Conservation (phyloP, 805 yeast species). For the Jamesozyma piceae region DNA sequence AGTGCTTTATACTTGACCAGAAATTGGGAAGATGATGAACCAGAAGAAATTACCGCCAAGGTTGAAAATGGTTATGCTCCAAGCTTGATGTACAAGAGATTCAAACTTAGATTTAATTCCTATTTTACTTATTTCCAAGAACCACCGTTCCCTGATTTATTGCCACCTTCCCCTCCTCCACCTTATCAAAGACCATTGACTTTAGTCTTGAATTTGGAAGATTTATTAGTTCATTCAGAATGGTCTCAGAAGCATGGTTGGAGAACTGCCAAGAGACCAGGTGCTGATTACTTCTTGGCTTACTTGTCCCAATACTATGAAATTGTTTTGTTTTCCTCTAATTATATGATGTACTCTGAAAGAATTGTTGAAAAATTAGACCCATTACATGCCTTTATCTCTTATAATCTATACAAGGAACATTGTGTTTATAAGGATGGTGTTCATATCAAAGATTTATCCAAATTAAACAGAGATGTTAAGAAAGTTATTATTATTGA, state of each 20-base stretch:
- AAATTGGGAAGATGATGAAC: slow-evolving; percentile 77
- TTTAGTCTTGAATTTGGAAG: slow-evolving; percentile 81
- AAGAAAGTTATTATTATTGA: slow-evolving; percentile 74
- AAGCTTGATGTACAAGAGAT: slow-evolving; percentile 54
- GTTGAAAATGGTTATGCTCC: slow-evolving; percentile 64
- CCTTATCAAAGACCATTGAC: slow-evolving; percentile 91
- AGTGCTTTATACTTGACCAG: slow-evolving; percentile 64
- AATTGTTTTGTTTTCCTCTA: slow-evolving; percentile 81
- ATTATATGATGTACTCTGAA: slow-evolving; percentile 78
- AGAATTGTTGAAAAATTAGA: slow-evolving; percentile 80
- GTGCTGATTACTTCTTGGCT: slow-evolving; percentile 91
- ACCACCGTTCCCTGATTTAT: slow-evolving; percentile 84
- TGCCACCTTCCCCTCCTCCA: slow-evolving; percentile 86
- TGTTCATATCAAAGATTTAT: slow-evolving; percentile 78
- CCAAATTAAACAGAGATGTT: slow-evolving; percentile 83
- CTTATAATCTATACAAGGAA: slow-evolving; percentile 82
- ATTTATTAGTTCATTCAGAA: slow-evolving; percentile 77
- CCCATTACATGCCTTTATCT: slow-evolving; percentile 82
- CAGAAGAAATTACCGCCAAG: slow-evolving; percentile 44
- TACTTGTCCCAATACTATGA: slow-evolving; percentile 93
- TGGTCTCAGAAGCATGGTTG: slow-evolving; percentile 92
- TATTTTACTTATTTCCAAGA: slow-evolving; percentile 79
- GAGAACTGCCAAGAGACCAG: slow-evolving; percentile 99
- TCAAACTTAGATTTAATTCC: slow-evolving; percentile 60
- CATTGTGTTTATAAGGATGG: slow-evolving; percentile 83